These are phyloP conservation scores for Cylindrotheca fusiformis DNA, from an alignment of 108 stramenopile species.

Conservation along the genomic window DNA sequence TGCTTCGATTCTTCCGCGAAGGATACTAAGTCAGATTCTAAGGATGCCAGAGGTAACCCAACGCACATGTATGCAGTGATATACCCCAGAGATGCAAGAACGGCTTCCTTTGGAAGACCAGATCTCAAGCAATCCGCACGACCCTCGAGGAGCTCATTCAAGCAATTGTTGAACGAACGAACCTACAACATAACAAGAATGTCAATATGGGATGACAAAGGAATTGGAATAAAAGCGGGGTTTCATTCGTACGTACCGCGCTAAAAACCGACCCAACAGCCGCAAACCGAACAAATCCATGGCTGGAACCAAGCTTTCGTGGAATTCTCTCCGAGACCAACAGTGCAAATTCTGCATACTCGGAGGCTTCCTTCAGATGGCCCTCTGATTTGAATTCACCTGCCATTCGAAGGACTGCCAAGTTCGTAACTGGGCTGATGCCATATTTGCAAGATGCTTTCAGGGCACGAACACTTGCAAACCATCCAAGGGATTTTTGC, in stretches of 20 bases:
- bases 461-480: constrained; percentile 10
- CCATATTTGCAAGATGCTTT: constrained; percentile 17
- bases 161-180: constrained; percentile 21
- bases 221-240: neutral
- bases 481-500: neutral
- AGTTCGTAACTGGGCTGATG: constrained; percentile 7
- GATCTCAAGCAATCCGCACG: constrained; percentile 14
- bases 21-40: constrained; percentile 22
- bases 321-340: constrained; percentile 14
- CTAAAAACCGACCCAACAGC: constrained; percentile 4
- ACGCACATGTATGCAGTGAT: constrained; percentile 13
- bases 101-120: constrained; percentile 20
- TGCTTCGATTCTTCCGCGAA: constrained; percentile 17
- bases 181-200: neutral
- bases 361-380: constrained; percentile 8
- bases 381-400: constrained; percentile 1
- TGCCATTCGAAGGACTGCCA: constrained; percentile 7
- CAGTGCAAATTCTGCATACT: constrained; percentile 15
- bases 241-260: neutral
- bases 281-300: constrained; percentile 1
- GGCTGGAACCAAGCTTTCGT: constrained; percentile 5
- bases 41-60: constrained; percentile 31
- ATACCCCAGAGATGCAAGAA: constrained; percentile 19
- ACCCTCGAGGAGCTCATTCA: constrained; percentile 31
- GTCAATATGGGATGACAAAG: neutral